Evolutionary conservation across 371 early-diverging fungal genomes (phyloP), one percentile per base, ranked within the genome.

Genomic region (Thermomucor indicae-seudaticae): DNA sequence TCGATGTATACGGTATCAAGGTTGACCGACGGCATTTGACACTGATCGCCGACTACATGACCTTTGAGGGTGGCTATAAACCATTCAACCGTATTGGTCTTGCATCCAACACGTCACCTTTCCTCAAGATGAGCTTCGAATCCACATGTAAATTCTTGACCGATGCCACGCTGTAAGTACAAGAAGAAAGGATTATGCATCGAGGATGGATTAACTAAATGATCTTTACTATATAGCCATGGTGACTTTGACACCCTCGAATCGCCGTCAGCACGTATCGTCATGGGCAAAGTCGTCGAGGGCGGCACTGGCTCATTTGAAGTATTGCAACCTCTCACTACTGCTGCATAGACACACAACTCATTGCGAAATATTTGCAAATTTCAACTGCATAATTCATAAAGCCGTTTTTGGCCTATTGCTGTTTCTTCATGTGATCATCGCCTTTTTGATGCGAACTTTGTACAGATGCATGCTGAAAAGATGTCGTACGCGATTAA

Each of bases 1-100:
- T 99, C 72, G 93, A 83, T 40, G 97, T 91, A 1, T 99, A 99
- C 67, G 95, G 98, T 58, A 99, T 99, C 60, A 80, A 69, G 49
- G 95, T 99, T 43, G 95, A 99, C 73, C 75, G 79, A 31, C 90
- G 99, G 28, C 99, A 99, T 70, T 80, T 99, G 67, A 83, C 91
- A 4, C 63, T 99, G 43, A 94, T 99, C 67, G 97, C 98, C 32
- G 99, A 99, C 65, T 99, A 97, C 72, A 99, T 99, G 99, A 98
- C 99, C 0, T 94, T 92, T 63, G 96, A 95, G 72, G 99, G 99
- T 51, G 96, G 91, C 4, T 97, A 91, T 79, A 95, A 94, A 61
- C 91, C 98, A 16, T 96, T 97, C 80, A 96, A 93, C 78, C 89
- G 97, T 40, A 88, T 88, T 55, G 94, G 96, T 62, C 91, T 98